Base-by-base conservation (phyloP, 768 basidiomycete genomes). In the Baorangia bicolor region DNA sequence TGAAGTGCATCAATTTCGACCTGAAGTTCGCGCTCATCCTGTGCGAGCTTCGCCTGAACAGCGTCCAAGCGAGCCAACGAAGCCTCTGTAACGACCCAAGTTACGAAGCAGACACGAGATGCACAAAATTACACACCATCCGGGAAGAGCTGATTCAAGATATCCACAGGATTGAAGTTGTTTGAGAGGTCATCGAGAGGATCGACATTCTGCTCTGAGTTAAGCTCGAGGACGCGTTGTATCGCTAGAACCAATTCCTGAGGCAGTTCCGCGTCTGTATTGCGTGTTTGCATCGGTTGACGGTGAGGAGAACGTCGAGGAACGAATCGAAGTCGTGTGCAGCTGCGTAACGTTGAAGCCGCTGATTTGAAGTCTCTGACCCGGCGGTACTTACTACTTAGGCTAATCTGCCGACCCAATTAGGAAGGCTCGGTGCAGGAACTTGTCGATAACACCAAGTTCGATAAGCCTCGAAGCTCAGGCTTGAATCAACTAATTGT, bases 51-150 rank as follows among this genome's bases (percentile, higher is more conserved):
- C 6, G 81, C 74, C 64, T 89, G 88, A 5, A 95, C 84, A 12
- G 78, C 77, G 23, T 89, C 86, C 21, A 95, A 78, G 53, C 88
- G 81, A 11, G 77, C 78, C 35, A 97, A 75, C 0, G 94, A 88
- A 14, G 79, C 79, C 74, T 95, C 95, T 98, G 49, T 6, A 53
- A 35, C 30, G 43, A 41, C 20, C 37, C 23, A 45, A 33, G 28
- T 51, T 41, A 56, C 39, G 9, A 54, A 60, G 6, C 13, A 30
- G 27, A 35, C 20, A 30, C 13, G 40, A 45, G 12, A 51, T 27
- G 34, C 14, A 39, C 20, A 28, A 42, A 47, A n/a, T 27, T 63
- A 78, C 75, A 51, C 58, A 91, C 92, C 91, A 71, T 92, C 80
- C 1, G 92, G 92, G 64, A 94, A 92, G 61, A 88, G 81, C 30